These are phyloP conservation scores for Xylaria arbuscula DNA, from an alignment of 2,329 filamentous ascomycete species.

Conservation along the genomic window DNA sequence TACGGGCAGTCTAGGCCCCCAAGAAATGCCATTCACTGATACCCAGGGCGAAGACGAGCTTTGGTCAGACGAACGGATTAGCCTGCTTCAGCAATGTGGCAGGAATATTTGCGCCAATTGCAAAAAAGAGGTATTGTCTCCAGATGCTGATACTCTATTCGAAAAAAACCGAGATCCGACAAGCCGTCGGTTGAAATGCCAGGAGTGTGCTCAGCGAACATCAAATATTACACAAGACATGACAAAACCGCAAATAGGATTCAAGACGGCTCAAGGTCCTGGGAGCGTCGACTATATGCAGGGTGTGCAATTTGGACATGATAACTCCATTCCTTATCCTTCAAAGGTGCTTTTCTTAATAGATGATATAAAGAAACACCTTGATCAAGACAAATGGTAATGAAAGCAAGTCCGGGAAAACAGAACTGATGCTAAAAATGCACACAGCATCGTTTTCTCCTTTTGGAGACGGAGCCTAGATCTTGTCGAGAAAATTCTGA, in stretches of 20 bases:
- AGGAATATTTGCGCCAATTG: slow-evolving; percentile 27
- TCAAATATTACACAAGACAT: background rate
- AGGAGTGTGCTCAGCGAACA: background rate
- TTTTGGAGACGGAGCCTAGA: slow-evolving; percentile 52
- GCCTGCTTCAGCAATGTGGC: slow-evolving; percentile 34
- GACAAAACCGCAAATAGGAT: background rate
- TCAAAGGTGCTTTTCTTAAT: slow-evolving; percentile 43
- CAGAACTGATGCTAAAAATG: slow-evolving; percentile 3
- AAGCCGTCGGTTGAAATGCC: slow-evolving; percentile 11
- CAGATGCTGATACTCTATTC: background rate
- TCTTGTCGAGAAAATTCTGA: slow-evolving; percentile 44
- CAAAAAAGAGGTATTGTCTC: slow-evolving; percentile 14
- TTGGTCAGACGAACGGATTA: slow-evolving; percentile 16
- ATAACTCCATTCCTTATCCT: slow-evolving; percentile 19
- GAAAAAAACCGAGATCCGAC: background rate
- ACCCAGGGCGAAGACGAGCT: slow-evolving; percentile 26
- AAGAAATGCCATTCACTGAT: slow-evolving; percentile 5
- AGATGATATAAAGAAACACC: slow-evolving; percentile 40
- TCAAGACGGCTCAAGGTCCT: background rate
- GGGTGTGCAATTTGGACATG: background rate
- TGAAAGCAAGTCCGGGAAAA: background rate
- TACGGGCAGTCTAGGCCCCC: slow-evolving; percentile 7
- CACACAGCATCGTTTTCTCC: slow-evolving; percentile 50
- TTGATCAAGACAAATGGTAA: slow-evolving; percentile 41
- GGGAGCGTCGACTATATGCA: background rate